Evolutionary conservation across 805 yeast genomes (phyloP), one percentile per base, ranked within the genome.

Genomic region (Candida sanyiensis): DNA sequence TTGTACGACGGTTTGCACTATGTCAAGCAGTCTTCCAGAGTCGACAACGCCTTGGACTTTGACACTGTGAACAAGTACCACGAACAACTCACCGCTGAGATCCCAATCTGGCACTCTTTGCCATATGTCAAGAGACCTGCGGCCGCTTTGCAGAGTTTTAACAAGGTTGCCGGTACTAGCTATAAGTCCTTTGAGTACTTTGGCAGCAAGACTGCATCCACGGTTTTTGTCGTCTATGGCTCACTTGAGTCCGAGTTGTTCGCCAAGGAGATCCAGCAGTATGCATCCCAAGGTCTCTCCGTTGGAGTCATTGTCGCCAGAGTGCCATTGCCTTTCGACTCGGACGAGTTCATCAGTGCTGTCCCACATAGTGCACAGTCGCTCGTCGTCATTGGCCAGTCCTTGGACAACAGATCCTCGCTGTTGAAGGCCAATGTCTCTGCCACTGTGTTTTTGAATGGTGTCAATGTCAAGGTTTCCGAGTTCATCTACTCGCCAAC

Each of bases 161-260:
- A 81, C 62, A 47, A 62, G 15, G 58, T 69, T n/a, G 61, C 77
- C 15, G 80, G 79, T 25, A 67, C 82, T 12, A 45, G 59, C 13
- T 75, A 75, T 55, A 60, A 69, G 34, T 76, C 80, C 20, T 83
- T 84, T 53, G 86, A 84, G 59, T 86, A 81, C 61, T 63, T 58
- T 43, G 96, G 96, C 38, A 66, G 67, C 38, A 57, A 58, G 8
- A 60, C 67, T 39, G 80, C 95, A 7, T 75, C 74, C 32, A 75
- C 82, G 18, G 84, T 89, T n/a, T 80, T 84, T 58, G 90, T 88
- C 24, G 69, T 80, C n/a, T 78, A 83, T 48, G 95, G 96, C 18
- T 69, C 93, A 28, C 61, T 72, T 30, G 88, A 83, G 57, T 64
- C 82, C 13, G 66, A 76, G 39, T 62, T 75, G 40, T 69, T 84